phyloP scores from a whole-genome alignment of 2,329 filamentous ascomycete species.

The Pseudopyrenochaeta lycopersici region DNA sequence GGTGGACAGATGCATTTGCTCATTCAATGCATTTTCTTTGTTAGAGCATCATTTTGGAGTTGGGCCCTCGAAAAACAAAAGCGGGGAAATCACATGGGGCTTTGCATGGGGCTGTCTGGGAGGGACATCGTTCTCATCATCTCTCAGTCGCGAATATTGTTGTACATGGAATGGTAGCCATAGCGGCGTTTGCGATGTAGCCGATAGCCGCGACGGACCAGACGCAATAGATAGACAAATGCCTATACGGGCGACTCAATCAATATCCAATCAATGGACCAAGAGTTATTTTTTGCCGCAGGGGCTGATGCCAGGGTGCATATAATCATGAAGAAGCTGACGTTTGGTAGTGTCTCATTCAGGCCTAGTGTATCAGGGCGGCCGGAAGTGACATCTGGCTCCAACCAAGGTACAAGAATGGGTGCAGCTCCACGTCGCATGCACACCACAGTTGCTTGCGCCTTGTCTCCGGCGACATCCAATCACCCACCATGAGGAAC shows the following conservation, averaged over 20 bases:
- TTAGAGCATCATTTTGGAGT: constrained; percentile 6
- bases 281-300: no score
- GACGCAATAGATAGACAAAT: no score
- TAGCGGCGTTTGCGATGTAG: neutral
- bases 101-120: neutral
- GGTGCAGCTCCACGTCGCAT: constrained; percentile 20
- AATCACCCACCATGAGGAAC: constrained; percentile 46
- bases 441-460: constrained; percentile 5
- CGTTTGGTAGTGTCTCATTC: neutral
- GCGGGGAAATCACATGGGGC: neutral
- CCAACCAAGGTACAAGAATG: constrained; percentile 27
- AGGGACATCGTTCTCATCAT: neutral
- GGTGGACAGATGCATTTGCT: neutral
- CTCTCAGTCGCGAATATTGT: neutral
- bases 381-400: constrained; percentile 44
- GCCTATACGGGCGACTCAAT: no score
- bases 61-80: neutral
- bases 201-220: no score
- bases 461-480: neutral
- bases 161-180: neutral
- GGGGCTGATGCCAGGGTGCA: no score
- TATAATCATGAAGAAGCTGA: no score
- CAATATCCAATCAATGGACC: no score
- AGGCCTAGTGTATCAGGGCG: constrained; percentile 8
- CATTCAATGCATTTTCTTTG: constrained; percentile 1